These are phyloP conservation scores for Collybia mongolica DNA, from an alignment of 768 basidiomycete genomes.

Conservation along the genomic window DNA sequence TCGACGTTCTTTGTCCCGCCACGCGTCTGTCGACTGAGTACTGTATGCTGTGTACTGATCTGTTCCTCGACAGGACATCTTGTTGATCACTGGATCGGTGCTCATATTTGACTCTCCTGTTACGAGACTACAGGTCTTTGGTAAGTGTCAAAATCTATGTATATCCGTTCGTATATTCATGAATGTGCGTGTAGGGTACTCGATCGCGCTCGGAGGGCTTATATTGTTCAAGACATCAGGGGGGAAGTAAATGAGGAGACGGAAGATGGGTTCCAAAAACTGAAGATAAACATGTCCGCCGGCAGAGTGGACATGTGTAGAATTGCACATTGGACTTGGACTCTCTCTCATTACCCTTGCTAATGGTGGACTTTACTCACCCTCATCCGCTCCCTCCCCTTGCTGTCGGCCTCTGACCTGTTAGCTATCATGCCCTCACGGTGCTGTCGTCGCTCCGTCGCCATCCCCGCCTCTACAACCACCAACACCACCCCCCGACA, in stretches of 20 bases:
- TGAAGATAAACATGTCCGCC: too few species aligned
- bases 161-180: neutral
- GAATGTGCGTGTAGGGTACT: constrained; percentile 60
- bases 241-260: constrained; percentile 42
- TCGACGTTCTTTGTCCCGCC: neutral
- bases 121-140: constrained; percentile 83
- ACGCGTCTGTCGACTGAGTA: too few species aligned
- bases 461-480: too few species aligned
- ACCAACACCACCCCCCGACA: too few species aligned
- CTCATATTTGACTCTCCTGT: constrained; percentile 79
- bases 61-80: constrained; percentile 66
- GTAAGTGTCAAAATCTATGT: constrained; percentile 32
- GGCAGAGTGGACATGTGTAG: too few species aligned
- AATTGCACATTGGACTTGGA: too few species aligned
- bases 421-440: too few species aligned
- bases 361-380: too few species aligned
- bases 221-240: constrained; percentile 81
- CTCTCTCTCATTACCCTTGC: too few species aligned
- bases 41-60: neutral
- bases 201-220: constrained; percentile 82
- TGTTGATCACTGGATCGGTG: constrained; percentile 90
- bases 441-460: too few species aligned
- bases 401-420: too few species aligned
- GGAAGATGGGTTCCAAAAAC: neutral
- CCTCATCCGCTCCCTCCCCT: too few species aligned